phyloP scores from a whole-genome alignment of 176 grass and related monocot species.

The Alloteropsis semialata region DNA sequence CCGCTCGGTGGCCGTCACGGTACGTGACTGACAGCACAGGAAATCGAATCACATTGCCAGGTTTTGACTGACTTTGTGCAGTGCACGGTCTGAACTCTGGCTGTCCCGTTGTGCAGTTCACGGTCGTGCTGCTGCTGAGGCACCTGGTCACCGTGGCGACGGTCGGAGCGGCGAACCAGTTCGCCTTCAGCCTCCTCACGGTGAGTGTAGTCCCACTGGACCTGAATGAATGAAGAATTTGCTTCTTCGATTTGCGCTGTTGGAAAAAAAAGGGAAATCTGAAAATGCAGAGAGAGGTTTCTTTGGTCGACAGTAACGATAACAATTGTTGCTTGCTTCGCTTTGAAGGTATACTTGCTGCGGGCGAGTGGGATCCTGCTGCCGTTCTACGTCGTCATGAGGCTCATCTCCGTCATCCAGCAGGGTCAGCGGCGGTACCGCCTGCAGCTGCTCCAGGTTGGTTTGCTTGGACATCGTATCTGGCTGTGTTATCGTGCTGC shows the following conservation, averaged over 20 bases:
- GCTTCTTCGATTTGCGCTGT: background rate
- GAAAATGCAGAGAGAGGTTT: background rate
- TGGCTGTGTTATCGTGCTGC: background rate
- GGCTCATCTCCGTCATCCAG: slow-evolving; percentile 63
- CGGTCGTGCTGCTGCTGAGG: slow-evolving; percentile 53
- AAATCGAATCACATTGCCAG: background rate
- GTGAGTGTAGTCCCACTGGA: slow-evolving; percentile 45
- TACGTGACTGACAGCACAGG: slow-evolving; percentile 29
- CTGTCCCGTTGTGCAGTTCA: slow-evolving; percentile 45
- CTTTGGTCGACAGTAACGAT: background rate
- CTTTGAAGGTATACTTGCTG: slow-evolving; percentile 51
- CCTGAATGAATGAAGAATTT: background rate
- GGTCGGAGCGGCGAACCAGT: slow-evolving; percentile 50
- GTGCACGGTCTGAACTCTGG: background rate
- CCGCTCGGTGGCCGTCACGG: slow-evolving; percentile 46
- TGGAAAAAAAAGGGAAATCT: background rate
- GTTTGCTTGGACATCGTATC: slow-evolving; percentile 2
- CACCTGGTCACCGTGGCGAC: slow-evolving; percentile 50
- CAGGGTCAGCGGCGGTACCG: slow-evolving; percentile 49
- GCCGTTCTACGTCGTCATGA: slow-evolving; percentile 64
- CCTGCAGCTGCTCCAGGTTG: slow-evolving; percentile 46
- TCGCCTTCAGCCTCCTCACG: slow-evolving; percentile 54
- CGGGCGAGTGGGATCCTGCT: slow-evolving; percentile 67
- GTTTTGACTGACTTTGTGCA: background rate
- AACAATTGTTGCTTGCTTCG: background rate